Evolutionary conservation across 2,329 filamentous ascomycete genomes (phyloP).

Genomic region (Monilinia vaccinii-corymbosi): DNA sequence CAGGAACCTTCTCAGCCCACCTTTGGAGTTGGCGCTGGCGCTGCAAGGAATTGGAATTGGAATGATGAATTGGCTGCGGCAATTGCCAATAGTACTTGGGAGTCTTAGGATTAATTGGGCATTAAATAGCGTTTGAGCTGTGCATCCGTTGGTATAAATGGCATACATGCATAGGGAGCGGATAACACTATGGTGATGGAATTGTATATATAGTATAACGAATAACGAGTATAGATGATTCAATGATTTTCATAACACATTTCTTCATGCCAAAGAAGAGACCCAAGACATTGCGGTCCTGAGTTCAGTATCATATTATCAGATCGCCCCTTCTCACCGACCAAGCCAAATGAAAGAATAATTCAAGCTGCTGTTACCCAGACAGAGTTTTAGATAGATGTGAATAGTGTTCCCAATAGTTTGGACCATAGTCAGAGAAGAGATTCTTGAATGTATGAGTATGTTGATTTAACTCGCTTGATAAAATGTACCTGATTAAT

Average conservation of each 20-base stretch:
- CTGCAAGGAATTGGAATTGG: not conserved
- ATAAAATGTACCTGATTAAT: not conserved
- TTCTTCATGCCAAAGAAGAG: not conserved
- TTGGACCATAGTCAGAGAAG: not conserved
- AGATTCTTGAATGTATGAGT: not conserved
- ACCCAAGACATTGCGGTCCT: not conserved
- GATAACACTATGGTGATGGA: not conserved
- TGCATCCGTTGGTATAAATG: not conserved
- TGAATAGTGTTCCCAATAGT: not conserved
- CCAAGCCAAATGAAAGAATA: not conserved
- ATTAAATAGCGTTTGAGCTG: not conserved
- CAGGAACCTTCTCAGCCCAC: not conserved
- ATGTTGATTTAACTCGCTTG: not conserved
- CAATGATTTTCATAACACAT: not conserved
- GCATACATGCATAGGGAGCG: not conserved
- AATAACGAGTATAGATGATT: not conserved
- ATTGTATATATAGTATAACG: not conserved
- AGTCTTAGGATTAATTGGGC: not conserved
- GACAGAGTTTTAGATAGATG: not conserved
- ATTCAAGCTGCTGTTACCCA: not conserved
- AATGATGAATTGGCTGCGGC: not conserved
- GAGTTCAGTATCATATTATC: not conserved
- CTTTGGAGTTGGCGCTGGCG: not conserved
- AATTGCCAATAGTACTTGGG: slow-evolving; percentile 7
- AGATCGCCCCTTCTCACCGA: not conserved